Percentiles rank a stretch among this genome's conserved stretches.
Evolutionary conservation across 495 filamentous ascomycete species (phyloP).

Genomic region (Penicillium cosmopolitanum): DNA sequence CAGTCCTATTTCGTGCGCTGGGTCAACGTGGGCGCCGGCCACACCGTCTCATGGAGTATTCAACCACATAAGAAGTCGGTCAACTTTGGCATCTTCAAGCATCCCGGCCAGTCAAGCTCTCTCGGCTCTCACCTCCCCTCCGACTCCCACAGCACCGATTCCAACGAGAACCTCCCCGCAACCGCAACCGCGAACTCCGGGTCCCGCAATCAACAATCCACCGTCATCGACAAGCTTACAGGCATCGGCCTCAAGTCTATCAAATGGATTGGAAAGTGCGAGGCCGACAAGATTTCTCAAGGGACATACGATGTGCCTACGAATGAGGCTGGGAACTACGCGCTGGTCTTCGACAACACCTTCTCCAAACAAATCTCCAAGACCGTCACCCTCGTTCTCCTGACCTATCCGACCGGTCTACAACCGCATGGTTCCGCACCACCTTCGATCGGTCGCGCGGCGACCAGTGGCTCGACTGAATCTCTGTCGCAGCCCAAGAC

Average conservation of each 20-base stretch:
- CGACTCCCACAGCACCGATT: slow-evolving; percentile 49
- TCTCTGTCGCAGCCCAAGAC: slow-evolving; percentile 33
- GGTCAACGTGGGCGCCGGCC: slow-evolving; percentile 84
- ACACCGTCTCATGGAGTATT: slow-evolving; percentile 97
- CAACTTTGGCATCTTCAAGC: slow-evolving; percentile 97
- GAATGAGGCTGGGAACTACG: slow-evolving; percentile 87
- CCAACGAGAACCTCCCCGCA: slow-evolving; percentile 43
- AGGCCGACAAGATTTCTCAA: slow-evolving; percentile 93
- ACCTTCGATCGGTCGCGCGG: slow-evolving; percentile 52
- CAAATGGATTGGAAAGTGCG: slow-evolving; percentile 90
- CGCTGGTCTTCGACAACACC: slow-evolving; percentile 96
- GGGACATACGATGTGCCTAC: slow-evolving; percentile 79
- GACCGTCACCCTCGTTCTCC: slow-evolving; percentile 88
- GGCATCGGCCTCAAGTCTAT: slow-evolving; percentile 84
- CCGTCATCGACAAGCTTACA: slow-evolving; percentile 78
- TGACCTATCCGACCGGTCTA: slow-evolving; percentile 85
- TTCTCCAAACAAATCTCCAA: slow-evolving; percentile 96
- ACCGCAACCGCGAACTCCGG: slow-evolving; percentile 27
- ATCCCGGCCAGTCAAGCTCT: slow-evolving; percentile 71
- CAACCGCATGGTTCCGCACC: slow-evolving; percentile 63
- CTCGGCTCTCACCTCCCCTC: slow-evolving; percentile 47
- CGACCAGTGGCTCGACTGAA: slow-evolving; percentile 33
- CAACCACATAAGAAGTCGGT: slow-evolving; percentile 97
- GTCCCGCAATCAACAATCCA: slow-evolving; percentile 53
- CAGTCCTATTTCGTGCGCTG: slow-evolving; percentile 98